Base-by-base conservation (phyloP, 495 filamentous ascomycete species). In the Daldinia childiae region DNA sequence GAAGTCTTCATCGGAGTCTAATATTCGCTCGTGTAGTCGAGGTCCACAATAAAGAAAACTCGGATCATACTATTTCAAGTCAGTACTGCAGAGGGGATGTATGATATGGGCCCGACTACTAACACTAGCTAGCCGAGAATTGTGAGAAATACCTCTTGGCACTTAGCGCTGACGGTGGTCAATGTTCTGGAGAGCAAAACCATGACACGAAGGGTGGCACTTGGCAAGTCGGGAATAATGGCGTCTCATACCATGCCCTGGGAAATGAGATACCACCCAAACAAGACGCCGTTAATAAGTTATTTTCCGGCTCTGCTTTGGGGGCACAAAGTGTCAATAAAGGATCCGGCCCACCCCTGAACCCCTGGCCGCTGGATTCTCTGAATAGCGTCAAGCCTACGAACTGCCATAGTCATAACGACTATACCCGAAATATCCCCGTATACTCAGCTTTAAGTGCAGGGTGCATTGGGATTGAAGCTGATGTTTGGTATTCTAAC, bases 401-500 rank as follows among this genome's bases (percentile, higher is more conserved):
- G 6, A 34, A 54, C 5, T 78, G 76, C 48, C 78, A 79, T 26
- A 75, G 72, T 15, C 78, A 79, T 36, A 79, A 79, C 59, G 78
- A 79, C 51, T 79, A 79, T 43, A 65, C 69, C 21, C 69, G 57
- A 2, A 50, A 71, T 29, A 74, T 78, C 51, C 78, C 78, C 6
- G 24, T 76, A 1, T 79, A 61, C 39, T 61, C 69, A 2, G 76
- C 78, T 1, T 32, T 79, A 39, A 70, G 64, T 17, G 76, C 76
- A 1, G 78, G 78, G 0, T 79, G 78, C 27, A 74, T 75, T 32
- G 64, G 74, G 14, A 70, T 77, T 17, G 80, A 82, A 63, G 80
- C 79, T 21, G 80, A 82, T 58, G 72, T 79, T 27, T 78, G 64
- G 50, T 66, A 65, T 32, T 36, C 39, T 4, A 39, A 45, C 21